Evolutionary conservation across 176 grass and related monocot genomes (phyloP).

Genomic region (Zoysia japonica): DNA sequence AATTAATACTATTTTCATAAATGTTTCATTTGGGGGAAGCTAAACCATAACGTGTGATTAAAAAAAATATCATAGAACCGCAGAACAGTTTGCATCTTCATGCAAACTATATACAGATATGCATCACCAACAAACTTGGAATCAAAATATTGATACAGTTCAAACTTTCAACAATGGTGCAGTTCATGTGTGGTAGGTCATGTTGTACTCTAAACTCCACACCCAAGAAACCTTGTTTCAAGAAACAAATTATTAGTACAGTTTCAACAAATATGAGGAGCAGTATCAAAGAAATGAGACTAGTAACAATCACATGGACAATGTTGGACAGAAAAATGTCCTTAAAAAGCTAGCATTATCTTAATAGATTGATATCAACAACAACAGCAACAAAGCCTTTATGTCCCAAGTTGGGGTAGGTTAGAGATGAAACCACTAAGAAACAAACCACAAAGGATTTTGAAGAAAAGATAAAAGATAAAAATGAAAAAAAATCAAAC

Average conservation of each 20-base stretch:
- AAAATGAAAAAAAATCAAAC: no score
- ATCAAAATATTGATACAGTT: neutral
- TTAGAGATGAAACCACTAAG: no score
- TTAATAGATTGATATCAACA: neutral
- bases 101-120: neutral
- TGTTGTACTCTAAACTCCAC: neutral
- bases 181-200: neutral
- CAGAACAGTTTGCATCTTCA: neutral
- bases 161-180: neutral
- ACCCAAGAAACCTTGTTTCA: neutral
- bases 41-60: constrained; percentile 4
- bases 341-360: neutral
- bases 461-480: no score
- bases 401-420: no score
- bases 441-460: no score
- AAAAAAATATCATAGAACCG: constrained; percentile 15
- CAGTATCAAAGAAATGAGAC: neutral
- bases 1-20: neutral
- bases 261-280: neutral
- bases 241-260: neutral
- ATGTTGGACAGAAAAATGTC: neutral
- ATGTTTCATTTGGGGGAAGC: neutral
- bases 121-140: neutral
- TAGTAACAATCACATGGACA: neutral
- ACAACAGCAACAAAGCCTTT: no score